Conservation (phyloP, 1,284 basidiomycete species). For the Rhodofomes roseus region DNA sequence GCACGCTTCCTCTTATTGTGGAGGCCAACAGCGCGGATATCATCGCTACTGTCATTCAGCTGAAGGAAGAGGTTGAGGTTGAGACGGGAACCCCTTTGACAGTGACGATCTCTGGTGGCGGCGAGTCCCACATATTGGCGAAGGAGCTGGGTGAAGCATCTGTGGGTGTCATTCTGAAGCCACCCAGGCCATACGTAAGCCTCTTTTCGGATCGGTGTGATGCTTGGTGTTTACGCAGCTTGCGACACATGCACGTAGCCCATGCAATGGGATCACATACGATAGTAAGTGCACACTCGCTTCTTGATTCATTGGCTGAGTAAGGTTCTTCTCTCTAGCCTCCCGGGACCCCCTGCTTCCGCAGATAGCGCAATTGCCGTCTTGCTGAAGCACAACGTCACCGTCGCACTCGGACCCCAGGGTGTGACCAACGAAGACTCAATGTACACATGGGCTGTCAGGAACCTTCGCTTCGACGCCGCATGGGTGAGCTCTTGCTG, state of each 20-base stretch:
- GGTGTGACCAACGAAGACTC: slow-evolving; percentile 17
- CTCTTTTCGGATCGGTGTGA: not conserved
- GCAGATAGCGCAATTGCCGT: slow-evolving; percentile 41
- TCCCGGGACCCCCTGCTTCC: slow-evolving; percentile 50
- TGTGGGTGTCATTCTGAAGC: slow-evolving; percentile 60
- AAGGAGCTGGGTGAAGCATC: slow-evolving; percentile 62
- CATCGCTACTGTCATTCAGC: slow-evolving; percentile 66
- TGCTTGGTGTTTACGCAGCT: not conserved
- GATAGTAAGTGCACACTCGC: slow-evolving; percentile 28
- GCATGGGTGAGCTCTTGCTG: slow-evolving; percentile 38
- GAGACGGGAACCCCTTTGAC: slow-evolving; percentile 41
- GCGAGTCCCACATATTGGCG: slow-evolving; percentile 73
- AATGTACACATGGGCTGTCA: slow-evolving; percentile 43
- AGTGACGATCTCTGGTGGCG: slow-evolving; percentile 69
- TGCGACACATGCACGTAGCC: slow-evolving; percentile 23
- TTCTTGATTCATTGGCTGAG: not conserved
- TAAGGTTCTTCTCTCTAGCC: slow-evolving; percentile 18
- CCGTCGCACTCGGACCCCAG: slow-evolving; percentile 43
- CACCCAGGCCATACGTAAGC: slow-evolving; percentile 10
- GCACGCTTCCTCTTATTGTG: slow-evolving; percentile 60
- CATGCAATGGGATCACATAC: slow-evolving; percentile 41
- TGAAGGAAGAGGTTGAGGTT: slow-evolving; percentile 69
- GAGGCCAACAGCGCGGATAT: slow-evolving; percentile 69
- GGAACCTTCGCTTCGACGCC: slow-evolving; percentile 50
- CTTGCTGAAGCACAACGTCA: slow-evolving; percentile 45